Base-by-base conservation (phyloP, 768 basidiomycete genomes). In the Pleurotus tuber-regium region DNA sequence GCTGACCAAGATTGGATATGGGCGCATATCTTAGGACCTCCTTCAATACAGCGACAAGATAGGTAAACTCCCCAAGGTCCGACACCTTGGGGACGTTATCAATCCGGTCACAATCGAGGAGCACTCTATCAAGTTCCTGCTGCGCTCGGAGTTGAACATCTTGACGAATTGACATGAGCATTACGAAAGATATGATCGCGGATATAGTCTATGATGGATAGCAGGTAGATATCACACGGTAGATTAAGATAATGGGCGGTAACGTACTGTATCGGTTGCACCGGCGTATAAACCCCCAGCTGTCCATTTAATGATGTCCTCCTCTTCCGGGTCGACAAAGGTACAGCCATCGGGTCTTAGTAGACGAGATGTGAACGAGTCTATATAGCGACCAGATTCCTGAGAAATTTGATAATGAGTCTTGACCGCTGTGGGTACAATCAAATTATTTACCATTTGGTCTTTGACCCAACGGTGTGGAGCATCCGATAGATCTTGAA, bases 261-360 rank as follows among this genome's bases (percentile, higher is more conserved):
- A n/a, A 18, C 64, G n/a, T 50, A 75, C 75, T 9, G 75, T 77
- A 54, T 76, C 74, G 5, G 68, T 60, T 1, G 70, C 71, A 51
- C 77, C 79, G 35, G 76, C 75, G 54, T 79, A 80, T 3, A 77
- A 61, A 2, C 74, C 77, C 1, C 72, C 77, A 18, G 79, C 76
- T 31, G 74, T 72, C 68, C 78, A 79, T 54, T 74, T 77, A 14
- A 79, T 67, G 24, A 77, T 66, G 4, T 74, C 72, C 52, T 79
- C 78, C 11, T 73, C 63, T 25, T 70, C 69, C 12, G 67, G 50
- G 26, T 59, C 59, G 21, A 62, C 54, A 21, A 57, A 50, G 31
- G 56, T 43, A 47, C 36, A 28, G 9, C 56, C 63, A 9, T 64
- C 59, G 10, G 64, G 62, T 12, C 51, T 61, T 38, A 79, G 62